phyloP scores from a whole-genome alignment of 768 basidiomycete species.

The Zangia roseola region DNA sequence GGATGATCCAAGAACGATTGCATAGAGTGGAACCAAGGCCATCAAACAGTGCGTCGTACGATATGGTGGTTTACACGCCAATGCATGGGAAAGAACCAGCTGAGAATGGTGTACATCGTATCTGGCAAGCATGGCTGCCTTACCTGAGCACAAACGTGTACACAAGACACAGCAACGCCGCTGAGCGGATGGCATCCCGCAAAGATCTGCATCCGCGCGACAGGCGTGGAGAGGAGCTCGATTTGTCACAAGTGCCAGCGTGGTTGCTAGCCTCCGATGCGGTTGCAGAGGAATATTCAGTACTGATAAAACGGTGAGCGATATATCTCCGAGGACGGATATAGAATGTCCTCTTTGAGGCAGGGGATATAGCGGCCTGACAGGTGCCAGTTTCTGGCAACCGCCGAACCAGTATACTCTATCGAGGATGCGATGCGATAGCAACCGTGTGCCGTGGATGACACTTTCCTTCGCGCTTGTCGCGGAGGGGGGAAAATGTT shows the following conservation, averaged over 20 bases:
- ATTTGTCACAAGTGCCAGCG: slow-evolving; percentile 21
- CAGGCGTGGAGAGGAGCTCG: slow-evolving; percentile 8
- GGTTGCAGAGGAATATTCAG: slow-evolving; percentile 25
- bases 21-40: slow-evolving; percentile 41
- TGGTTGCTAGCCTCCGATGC: slow-evolving; percentile 30
- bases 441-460: slow-evolving; percentile 12
- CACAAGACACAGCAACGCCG: slow-evolving; percentile 16
- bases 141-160: slow-evolving; percentile 22
- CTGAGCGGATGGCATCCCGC: slow-evolving; percentile 25
- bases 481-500: slow-evolving; percentile 1
- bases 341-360: slow-evolving; percentile 15
- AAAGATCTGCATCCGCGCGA: slow-evolving; percentile 10
- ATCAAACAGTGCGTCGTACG: slow-evolving; percentile 14
- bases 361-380: slow-evolving; percentile 9
- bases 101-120: background rate
- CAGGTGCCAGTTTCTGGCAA: slow-evolving; percentile 5
- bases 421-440: slow-evolving; percentile 7
- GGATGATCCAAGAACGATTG: slow-evolving; percentile 9
- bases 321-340: slow-evolving; percentile 25
- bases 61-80: no score
- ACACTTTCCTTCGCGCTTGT: slow-evolving; percentile 13
- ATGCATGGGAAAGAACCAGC: slow-evolving; percentile 14
- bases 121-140: background rate
- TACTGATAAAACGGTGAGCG: slow-evolving; percentile 19
- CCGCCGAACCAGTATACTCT: slow-evolving; percentile 6